Percentiles rank a stretch among this genome's conserved stretches.
These are phyloP conservation scores for Apostasia ramifera DNA, from an alignment of 106 monocot genomes.

Conservation along the genomic window DNA sequence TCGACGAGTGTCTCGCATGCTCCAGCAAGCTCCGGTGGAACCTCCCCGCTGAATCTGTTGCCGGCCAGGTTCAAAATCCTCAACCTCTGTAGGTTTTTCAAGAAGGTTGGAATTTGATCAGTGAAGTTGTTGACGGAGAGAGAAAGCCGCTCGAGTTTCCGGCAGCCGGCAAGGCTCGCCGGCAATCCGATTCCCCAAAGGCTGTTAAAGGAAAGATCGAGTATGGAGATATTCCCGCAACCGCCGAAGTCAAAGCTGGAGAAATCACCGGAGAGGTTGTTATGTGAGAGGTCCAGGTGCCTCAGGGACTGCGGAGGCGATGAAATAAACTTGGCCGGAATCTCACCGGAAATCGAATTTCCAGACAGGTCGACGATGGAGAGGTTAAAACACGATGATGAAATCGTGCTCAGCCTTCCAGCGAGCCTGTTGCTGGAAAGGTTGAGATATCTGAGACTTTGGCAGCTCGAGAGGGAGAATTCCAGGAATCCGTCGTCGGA, in stretches of 20 bases:
- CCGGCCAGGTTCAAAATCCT: conserved; percentile 10
- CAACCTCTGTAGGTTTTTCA: conserved; percentile 15
- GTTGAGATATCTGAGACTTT: conserved; percentile 24
- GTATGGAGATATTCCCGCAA: conserved; percentile 7
- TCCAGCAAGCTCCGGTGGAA: conserved; percentile 17
- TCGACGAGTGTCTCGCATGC: conserved; percentile 20
- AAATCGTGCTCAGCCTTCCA: conserved; percentile 11
- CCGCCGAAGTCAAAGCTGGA: conserved; percentile 13
- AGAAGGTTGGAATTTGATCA: conserved; percentile 34
- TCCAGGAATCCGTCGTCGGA: conserved; percentile 39
- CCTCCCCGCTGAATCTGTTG: conserved; percentile 15
- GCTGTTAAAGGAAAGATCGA: conserved; percentile 50
- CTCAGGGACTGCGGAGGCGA: conserved; percentile 17
- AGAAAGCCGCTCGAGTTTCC: conserved; percentile 15
- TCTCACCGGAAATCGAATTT: conserved; percentile 34
- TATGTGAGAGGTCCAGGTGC: conserved; percentile 22
- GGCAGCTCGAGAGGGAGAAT: conserved; percentile 42
- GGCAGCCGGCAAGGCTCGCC: not conserved
- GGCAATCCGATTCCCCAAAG: conserved; percentile 32
- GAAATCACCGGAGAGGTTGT: conserved; percentile 41
- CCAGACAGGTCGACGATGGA: conserved; percentile 43
- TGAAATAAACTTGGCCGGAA: conserved; percentile 17
- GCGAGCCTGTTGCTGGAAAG: conserved; percentile 21
- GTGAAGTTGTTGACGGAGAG: conserved; percentile 39
- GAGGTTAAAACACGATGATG: conserved; percentile 18